Evolutionary conservation across 2,329 filamentous ascomycete species (phyloP), one percentile per base, ranked within the genome.

Genomic region (Phaeosphaeria sp.): DNA sequence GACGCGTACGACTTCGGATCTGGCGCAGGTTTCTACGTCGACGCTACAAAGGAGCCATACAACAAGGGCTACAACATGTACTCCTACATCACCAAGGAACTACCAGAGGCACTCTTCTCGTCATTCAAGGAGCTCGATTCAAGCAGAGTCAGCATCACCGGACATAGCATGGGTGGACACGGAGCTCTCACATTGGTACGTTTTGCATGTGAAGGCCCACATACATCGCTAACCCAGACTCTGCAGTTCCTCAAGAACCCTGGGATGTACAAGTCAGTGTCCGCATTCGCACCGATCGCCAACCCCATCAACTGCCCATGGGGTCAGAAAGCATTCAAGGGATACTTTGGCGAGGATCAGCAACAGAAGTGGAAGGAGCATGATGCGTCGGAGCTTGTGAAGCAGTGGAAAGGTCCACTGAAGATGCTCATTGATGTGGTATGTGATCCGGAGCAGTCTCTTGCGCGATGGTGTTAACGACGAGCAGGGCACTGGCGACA

Each of bases 91-190:
- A 89, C 90, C n/a, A 78, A 86, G 53, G 95, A 99, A 80, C 87
- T 99, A n/a, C 94, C 93, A 0, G 80, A 83, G 17, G 82, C 88
- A 1, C 84, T 98, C 22, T 96, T 93, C 78, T 78, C 78, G 27
- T 84, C 86, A 24, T 96, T 93, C 79, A 73, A 86, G 27, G 84
- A 87, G 73, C 82, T 99, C 27, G 94, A 98, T 77, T 72, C 78
- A 0, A 78, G 72, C 25, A 84, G 89, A 42, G 88, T 97, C 54
- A 90, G 89, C 77, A 95, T 99, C 71, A 92, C 91, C 42, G 95
- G 95, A 6, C 95, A 99, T 81, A 93, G 89, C 70, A 99, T 99
- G 95, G 95, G 95, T 66, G 95, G 95, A 0, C 95, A 99, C 78
- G 95, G 95, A 62, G 95, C 95, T 45, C 82, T 99, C 68, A 97